Percentiles rank a stretch among this genome's conserved stretches.
These are phyloP conservation scores for Alternaria conjuncta DNA, from an alignment of 2,329 filamentous ascomycete species.

Conservation along the genomic window DNA sequence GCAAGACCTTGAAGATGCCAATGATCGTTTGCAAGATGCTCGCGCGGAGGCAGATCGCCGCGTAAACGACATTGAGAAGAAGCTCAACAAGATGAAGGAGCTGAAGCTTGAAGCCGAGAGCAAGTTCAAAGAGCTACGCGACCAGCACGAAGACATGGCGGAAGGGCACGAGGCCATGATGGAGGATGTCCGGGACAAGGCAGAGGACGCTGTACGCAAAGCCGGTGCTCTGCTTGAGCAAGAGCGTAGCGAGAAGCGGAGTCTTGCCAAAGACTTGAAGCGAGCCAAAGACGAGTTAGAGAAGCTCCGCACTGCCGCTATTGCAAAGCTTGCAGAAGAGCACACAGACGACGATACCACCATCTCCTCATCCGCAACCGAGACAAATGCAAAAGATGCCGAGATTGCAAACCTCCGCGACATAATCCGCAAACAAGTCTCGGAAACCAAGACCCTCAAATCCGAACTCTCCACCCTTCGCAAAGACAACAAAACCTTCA, in stretches of 20 bases:
- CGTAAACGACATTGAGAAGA: slow-evolving; percentile 37
- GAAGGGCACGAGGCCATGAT: slow-evolving; percentile 36
- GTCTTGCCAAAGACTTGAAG: slow-evolving; percentile 36
- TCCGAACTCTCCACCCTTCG: slow-evolving; percentile 18
- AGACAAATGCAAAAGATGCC: slow-evolving; percentile 25
- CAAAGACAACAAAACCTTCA: slow-evolving; percentile 24
- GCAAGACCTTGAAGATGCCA: slow-evolving; percentile 32
- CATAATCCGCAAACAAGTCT: slow-evolving; percentile 35
- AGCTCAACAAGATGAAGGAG: slow-evolving; percentile 39
- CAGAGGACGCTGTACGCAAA: slow-evolving; percentile 46
- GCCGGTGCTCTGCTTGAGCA: slow-evolving; percentile 39
- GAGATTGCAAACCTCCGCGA: slow-evolving; percentile 37
- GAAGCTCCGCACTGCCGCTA: slow-evolving; percentile 22
- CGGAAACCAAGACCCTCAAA: slow-evolving; percentile 34
- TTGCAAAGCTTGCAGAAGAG: slow-evolving; percentile 13
- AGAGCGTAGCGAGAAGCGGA: slow-evolving; percentile 43
- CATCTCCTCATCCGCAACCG: slow-evolving; percentile 8
- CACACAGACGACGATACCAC: slow-evolving; percentile 22
- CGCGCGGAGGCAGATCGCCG: slow-evolving; percentile 36
- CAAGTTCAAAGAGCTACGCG: slow-evolving; percentile 33
- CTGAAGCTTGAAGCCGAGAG: slow-evolving; percentile 32
- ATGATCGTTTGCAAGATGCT: slow-evolving; percentile 33
- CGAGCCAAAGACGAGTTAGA: slow-evolving; percentile 28
- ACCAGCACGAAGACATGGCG: slow-evolving; percentile 33
- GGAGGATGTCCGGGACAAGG: slow-evolving; percentile 41